Evolutionary conservation across 441 rosid genomes (phyloP).

Genomic region (Populus hybrid): DNA sequence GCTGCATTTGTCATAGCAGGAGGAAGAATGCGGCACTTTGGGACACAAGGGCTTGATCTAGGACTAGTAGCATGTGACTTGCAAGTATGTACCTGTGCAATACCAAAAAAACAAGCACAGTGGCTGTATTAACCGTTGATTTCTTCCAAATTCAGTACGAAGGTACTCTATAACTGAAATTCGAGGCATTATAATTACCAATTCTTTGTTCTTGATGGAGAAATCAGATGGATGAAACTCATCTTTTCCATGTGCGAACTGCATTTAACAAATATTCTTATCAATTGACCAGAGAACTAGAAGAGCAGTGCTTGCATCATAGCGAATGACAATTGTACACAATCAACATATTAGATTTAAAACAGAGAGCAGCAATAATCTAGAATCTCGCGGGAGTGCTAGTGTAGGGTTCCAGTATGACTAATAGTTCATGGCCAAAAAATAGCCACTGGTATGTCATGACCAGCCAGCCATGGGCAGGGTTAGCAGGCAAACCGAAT

Average conservation of each 20-base stretch:
- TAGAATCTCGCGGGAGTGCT: too few species aligned
- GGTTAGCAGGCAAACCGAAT: too few species aligned
- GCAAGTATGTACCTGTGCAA: conserved; percentile 23
- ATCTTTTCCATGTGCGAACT: conserved; percentile 49
- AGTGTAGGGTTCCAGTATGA: too few species aligned
- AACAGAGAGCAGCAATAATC: not conserved
- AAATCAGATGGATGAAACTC: conserved; percentile 29
- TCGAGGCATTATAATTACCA: conserved; percentile 20
- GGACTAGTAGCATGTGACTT: conserved; percentile 11
- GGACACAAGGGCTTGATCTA: conserved; percentile 20
- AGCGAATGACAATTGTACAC: not conserved
- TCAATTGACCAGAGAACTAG: not conserved
- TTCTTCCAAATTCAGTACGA: not conserved
- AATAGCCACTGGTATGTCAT: too few species aligned
- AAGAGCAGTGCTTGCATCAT: not conserved
- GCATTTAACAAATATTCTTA: conserved; percentile 7
- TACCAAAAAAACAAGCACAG: conserved; percentile 13
- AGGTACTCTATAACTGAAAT: not conserved
- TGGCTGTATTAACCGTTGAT: not conserved
- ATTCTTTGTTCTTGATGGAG: conserved; percentile 28
- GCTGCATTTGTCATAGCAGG: conserved; percentile 15
- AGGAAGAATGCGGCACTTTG: conserved; percentile 27
- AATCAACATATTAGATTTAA: not conserved
- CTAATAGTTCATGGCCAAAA: too few species aligned
- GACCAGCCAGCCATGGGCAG: too few species aligned